Conservation (phyloP, 2,329 filamentous ascomycete species). For the Aspergillus floridensis region DNA sequence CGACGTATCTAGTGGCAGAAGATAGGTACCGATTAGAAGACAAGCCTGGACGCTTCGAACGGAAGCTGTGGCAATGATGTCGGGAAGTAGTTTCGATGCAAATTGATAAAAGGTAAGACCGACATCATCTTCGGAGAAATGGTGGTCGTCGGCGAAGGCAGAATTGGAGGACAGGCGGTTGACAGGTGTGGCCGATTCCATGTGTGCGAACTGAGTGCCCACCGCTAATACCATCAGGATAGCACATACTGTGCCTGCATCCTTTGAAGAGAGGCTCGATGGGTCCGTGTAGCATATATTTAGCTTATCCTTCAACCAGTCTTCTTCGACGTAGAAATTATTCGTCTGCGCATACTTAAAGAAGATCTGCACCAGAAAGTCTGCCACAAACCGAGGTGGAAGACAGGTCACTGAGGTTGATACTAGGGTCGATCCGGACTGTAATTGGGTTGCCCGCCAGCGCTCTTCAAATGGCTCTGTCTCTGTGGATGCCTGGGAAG, state of each 20-base stretch:
- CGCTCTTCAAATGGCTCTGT: slow-evolving; percentile 42
- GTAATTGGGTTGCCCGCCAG: slow-evolving; percentile 44
- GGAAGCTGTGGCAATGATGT: slow-evolving; percentile 57
- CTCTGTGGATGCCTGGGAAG: slow-evolving; percentile 33
- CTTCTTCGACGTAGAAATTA: slow-evolving; percentile 45
- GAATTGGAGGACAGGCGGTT: slow-evolving; percentile 29
- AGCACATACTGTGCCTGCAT: slow-evolving; percentile 42
- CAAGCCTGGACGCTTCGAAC: slow-evolving; percentile 59
- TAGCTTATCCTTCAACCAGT: slow-evolving; percentile 42
- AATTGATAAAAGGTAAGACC: slow-evolving; percentile 58
- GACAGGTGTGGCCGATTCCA: slow-evolving; percentile 39
- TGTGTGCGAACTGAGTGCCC: slow-evolving; percentile 46
- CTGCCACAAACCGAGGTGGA: slow-evolving; percentile 44
- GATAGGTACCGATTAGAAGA: slow-evolving; percentile 56
- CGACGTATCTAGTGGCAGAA: slow-evolving; percentile 56
- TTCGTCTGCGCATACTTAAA: slow-evolving; percentile 46
- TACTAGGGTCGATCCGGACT: slow-evolving; percentile 39
- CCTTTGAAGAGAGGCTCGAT: slow-evolving; percentile 34
- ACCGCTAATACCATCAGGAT: slow-evolving; percentile 45
- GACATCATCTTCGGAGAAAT: slow-evolving; percentile 52
- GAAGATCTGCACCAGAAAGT: slow-evolving; percentile 44
- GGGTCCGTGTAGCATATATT: slow-evolving; percentile 39
- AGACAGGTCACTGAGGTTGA: slow-evolving; percentile 40
- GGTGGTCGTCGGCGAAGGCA: slow-evolving; percentile 30
- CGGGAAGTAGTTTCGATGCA: slow-evolving; percentile 54